Base-by-base conservation (phyloP, 371 early-diverging fungal species). In the Amoeboradix gromovi region DNA sequence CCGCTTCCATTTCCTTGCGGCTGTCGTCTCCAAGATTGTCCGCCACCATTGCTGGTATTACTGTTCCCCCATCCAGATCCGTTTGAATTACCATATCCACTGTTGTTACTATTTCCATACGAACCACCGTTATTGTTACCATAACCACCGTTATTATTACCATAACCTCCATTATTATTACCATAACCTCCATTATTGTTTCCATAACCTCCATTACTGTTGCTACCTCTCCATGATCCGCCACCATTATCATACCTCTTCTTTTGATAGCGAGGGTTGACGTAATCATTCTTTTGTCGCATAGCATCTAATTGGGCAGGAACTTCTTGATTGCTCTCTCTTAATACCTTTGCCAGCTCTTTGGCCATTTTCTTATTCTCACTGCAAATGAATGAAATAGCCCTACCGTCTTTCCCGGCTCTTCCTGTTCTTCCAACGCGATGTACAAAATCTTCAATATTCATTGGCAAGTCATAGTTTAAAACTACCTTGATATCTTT, bases 401-500 rank as follows among this genome's bases (percentile, higher is more conserved):
- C 85, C 17, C 88, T 83, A 31, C 99, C 99, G 0, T 92, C 91
- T 75, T 89, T 89, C 16, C 87, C 90, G 70, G 94, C 95, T 82
- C 99, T 93, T 74, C 98, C 98, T 29, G 99, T 99, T 81, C 99
- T 87, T 70, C 99, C 99, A 71, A 99, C 96, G 74, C 98, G 87
- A 79, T 97, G 98, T 31, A 95, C 90, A 77, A 94, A 97, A 76
- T 91, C 92, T 74, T 98, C 96, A 68, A 85, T 86, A 77, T 89
- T 89, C 69, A 80, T 85, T 31, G 97, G 97, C 82, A 96, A 90
- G 75, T 94, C 95, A 77, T 90, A 97, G 76, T 96, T 96, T 76
- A 92, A 85, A n/a, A 91, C 92, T 74, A 80, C n/a, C 29, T 89
- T 78, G 71, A 78, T 77, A 66, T 75, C 77, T 68, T 75, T 90